Percentiles rank a stretch among this genome's conserved stretches.
These are phyloP conservation scores for Exophiala xenobiotica DNA, from an alignment of 2,329 filamentous ascomycete genomes.

Conservation along the genomic window DNA sequence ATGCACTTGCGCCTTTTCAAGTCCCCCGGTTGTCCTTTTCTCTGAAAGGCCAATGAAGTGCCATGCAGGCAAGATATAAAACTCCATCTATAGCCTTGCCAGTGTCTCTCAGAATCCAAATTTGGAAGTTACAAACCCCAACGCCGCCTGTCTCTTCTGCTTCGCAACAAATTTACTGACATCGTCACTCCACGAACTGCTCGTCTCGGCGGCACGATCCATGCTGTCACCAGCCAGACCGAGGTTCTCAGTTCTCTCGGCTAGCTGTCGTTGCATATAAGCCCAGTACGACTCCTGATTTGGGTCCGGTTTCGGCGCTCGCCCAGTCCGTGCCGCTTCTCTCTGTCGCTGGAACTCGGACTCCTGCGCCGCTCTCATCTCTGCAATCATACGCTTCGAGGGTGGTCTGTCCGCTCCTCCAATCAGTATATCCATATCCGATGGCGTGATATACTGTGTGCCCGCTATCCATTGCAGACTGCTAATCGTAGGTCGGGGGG, in stretches of 20 bases:
- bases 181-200: conserved; percentile 80
- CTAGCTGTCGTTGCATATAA: conserved; percentile 82
- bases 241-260: conserved; percentile 86
- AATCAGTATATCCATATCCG: conserved; percentile 86
- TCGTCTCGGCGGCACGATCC: conserved; percentile 77
- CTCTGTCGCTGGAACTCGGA: conserved; percentile 42
- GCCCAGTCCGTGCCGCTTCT: conserved; percentile 39
- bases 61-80: not conserved
- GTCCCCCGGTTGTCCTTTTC: no score
- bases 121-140: conserved; percentile 57
- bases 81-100: not conserved
- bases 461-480: conserved; percentile 96
- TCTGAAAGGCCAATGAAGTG: no score
- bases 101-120: conserved; percentile 45
- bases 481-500: conserved; percentile 85
- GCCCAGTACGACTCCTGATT: conserved; percentile 64
- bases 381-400: conserved; percentile 82
- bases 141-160: conserved; percentile 81
- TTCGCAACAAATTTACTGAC: conserved; percentile 81
- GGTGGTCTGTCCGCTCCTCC: conserved; percentile 84
- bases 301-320: conserved; percentile 35
- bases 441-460: conserved; percentile 82
- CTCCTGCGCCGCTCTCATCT: conserved; percentile 71
- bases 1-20: no score
- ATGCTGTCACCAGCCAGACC: conserved; percentile 80